Evolutionary conservation across 306 rosid species (phyloP).

Genomic region (Senna tora): DNA sequence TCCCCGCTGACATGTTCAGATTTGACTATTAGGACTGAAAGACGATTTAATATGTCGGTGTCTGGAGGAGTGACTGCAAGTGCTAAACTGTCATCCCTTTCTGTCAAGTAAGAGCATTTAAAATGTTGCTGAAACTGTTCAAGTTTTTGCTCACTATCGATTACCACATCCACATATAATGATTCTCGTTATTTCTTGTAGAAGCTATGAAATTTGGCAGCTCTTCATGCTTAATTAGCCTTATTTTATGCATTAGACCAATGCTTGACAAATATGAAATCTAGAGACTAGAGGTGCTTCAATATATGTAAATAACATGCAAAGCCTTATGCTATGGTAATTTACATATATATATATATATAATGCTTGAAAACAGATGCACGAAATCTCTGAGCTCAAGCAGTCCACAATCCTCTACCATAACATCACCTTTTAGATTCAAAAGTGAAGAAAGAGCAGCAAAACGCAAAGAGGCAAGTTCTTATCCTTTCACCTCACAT

Average conservation of each 20-base stretch:
- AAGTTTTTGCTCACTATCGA: constrained; percentile 9
- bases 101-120: constrained; percentile 43
- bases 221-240: not conserved
- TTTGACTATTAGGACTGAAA: constrained; percentile 47
- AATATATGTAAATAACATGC: not conserved
- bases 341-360: not conserved
- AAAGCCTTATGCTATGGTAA: constrained; percentile 17
- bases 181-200: constrained; percentile 8
- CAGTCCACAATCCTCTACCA: constrained; percentile 50
- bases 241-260: not conserved
- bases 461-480: constrained; percentile 84
- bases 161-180: constrained; percentile 12
- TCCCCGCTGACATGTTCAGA: constrained; percentile 22
- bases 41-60: constrained; percentile 41
- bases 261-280: constrained; percentile 12
- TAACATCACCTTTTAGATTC: constrained; percentile 65
- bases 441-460: constrained; percentile 91
- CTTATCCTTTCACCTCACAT: constrained; percentile 20
- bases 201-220: constrained; percentile 25
- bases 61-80: constrained; percentile 44
- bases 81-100: constrained; percentile 38
- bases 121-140: constrained; percentile 25
- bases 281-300: constrained; percentile 18
- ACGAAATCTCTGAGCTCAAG: constrained; percentile 48
- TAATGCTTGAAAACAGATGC: constrained; percentile 51